Base-by-base conservation (phyloP, 768 basidiomycete species). In the Amanita brunnescens region DNA sequence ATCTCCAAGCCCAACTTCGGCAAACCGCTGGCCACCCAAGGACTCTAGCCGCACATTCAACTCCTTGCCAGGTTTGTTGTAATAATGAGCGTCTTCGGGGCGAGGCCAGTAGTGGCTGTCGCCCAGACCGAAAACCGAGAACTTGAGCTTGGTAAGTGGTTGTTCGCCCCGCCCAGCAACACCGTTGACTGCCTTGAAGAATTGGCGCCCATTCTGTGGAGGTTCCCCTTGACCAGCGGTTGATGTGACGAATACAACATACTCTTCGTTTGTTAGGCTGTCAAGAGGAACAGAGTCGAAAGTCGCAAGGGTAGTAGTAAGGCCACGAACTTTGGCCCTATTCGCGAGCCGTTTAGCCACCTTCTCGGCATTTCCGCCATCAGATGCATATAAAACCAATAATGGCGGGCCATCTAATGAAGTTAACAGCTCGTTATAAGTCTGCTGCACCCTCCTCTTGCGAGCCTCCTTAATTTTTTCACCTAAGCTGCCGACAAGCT, bases 21-120 rank as follows among this genome's bases (percentile, higher is more conserved):
- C 82, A 48, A 94, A 71, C 42, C 88, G 82, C 61, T 87, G 72
- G 13, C 80, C 91, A 38, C 92, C 91, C 40, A 96, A 80, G 47
- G 78, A 77, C 62, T 84, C 81, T 14, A 98, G 73, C 14, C 83
- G 83, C 20, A 75, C 70, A 68, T 93, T 85, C 47, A 98, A 81
- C 55, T 98, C 95, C 68, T 92, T 94, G 14, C 83, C 79, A 0
- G 95, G 84, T 68, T 92, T 96, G 77, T 98, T 99, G 76, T 97
- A 99, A 68, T 95, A 98, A 60, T 91, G 88, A n/a, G 85, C 85
- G 61, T 98, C 96, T 66, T 98, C 93, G 14, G 88, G 78, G 37
- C 96, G 80, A 7, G 96, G 96, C 96, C 96, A 99, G 71, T 99
- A 99, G 69, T 96, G 94, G 64, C 88, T 94, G 67, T 99, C 96